A percentile compares a stretch with the other conserved stretches of the same genome.
These are phyloP conservation scores for Handroanthus guayacan DNA, from an alignment of 257 asterid species.

Conservation along the genomic window DNA sequence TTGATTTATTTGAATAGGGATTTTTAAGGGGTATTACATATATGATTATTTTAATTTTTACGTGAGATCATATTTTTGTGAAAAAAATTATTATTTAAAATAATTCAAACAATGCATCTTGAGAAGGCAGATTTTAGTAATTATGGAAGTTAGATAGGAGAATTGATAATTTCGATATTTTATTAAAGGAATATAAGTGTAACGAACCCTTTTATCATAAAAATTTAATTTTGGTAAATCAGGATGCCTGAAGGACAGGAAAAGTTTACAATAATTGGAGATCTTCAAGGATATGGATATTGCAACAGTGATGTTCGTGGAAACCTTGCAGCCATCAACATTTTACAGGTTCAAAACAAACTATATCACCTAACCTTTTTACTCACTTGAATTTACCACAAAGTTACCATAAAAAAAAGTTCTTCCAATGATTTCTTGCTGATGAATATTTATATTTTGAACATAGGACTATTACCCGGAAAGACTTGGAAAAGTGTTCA, in stretches of 20 bases:
- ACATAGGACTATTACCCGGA: constrained; percentile 89
- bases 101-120: no score
- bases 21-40: no score
- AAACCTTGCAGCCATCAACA: constrained; percentile 60
- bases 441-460: not conserved
- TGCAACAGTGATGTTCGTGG: constrained; percentile 74
- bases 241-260: constrained; percentile 67
- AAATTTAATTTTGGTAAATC: constrained; percentile 19
- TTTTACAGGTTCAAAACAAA: constrained; percentile 62
- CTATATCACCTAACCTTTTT: not conserved
- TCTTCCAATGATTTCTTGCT: not conserved
- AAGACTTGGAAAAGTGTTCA: constrained; percentile 68
- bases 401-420: not conserved
- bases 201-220: not conserved
- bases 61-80: no score
- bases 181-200: not conserved
- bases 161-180: no score
- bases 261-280: constrained; percentile 81
- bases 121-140: no score
- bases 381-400: not conserved
- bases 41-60: no score
- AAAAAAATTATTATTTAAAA: no score
- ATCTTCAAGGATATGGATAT: constrained; percentile 76
- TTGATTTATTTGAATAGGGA: not conserved
- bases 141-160: no score